Conservation (phyloP, 805 yeast species). For the Starmerella scarabaei region DNA sequence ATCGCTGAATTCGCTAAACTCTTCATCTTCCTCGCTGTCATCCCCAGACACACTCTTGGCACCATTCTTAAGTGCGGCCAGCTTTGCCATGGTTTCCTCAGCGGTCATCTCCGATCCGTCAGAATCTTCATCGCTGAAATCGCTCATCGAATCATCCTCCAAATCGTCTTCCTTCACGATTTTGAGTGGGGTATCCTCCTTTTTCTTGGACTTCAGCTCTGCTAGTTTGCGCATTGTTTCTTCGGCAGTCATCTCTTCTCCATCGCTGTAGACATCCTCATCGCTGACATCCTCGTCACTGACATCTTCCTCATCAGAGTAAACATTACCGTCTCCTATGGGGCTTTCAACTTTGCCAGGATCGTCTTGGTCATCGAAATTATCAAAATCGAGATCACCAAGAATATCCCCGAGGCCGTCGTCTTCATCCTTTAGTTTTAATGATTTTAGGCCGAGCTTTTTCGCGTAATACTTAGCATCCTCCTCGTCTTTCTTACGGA, state of each 20-base stretch:
- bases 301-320: not conserved
- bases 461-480: conserved; percentile 76
- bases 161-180: conserved; percentile 3
- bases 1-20: conserved; percentile 2
- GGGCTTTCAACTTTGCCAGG: conserved; percentile 13
- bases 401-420: conserved; percentile 73
- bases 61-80: conserved; percentile 19
- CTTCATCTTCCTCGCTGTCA: not conserved
- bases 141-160: conserved; percentile 2
- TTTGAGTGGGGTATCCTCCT: not conserved
- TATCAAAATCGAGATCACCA: conserved; percentile 53
- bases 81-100: conserved; percentile 21
- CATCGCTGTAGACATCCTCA: conserved; percentile 5
- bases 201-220: conserved; percentile 10
- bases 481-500: conserved; percentile 50
- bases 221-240: conserved; percentile 23
- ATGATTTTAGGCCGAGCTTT: conserved; percentile 53
- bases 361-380: conserved; percentile 11
- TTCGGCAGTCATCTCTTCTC: conserved; percentile 16
- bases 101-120: conserved; percentile 16
- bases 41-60: not conserved
- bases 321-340: conserved; percentile 8
- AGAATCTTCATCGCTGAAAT: not conserved
- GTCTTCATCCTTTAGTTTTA: conserved; percentile 41
- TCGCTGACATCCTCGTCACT: not conserved